Evolutionary conservation across 2,329 filamentous ascomycete species (phyloP).

Genomic region (Didymella pinodella): DNA sequence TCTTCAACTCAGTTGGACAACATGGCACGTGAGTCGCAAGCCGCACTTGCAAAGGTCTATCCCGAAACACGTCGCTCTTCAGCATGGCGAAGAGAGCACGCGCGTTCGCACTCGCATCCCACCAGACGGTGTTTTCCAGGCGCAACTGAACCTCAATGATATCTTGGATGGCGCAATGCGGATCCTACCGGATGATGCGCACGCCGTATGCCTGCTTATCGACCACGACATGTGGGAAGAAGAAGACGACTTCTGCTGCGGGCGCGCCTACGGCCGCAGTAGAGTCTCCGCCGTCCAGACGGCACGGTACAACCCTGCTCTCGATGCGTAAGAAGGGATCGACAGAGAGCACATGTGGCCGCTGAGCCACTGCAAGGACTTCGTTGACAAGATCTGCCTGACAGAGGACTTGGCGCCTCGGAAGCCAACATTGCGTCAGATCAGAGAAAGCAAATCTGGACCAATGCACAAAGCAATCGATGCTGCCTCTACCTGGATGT

Average conservation of each 20-base stretch:
- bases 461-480: slow-evolving; percentile 28
- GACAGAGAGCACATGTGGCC: slow-evolving; percentile 69
- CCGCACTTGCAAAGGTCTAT: slow-evolving; percentile 12
- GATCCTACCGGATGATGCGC: slow-evolving; percentile 65
- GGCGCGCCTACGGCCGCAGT: slow-evolving; percentile 70
- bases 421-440: slow-evolving; percentile 22
- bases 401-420: slow-evolving; percentile 33
- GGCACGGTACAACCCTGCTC: slow-evolving; percentile 66
- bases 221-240: slow-evolving; percentile 73
- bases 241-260: slow-evolving; percentile 70
- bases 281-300: slow-evolving; percentile 68
- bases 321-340: slow-evolving; percentile 55
- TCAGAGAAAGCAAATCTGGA: slow-evolving; percentile 16
- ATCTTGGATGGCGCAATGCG: slow-evolving; percentile 65
- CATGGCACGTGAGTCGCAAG: slow-evolving; percentile 52
- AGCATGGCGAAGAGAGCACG: slow-evolving; percentile 50
- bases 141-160: slow-evolving; percentile 68
- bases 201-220: slow-evolving; percentile 64
- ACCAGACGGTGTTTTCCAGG: slow-evolving; percentile 57
- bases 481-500: slow-evolving; percentile 12
- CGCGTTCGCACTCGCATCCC: slow-evolving; percentile 59
- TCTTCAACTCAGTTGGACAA: slow-evolving; percentile 54
- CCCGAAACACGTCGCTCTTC: slow-evolving; percentile 58
- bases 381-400: slow-evolving; percentile 54
- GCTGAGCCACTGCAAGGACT: slow-evolving; percentile 65